Base-by-base conservation (phyloP, 345 rosid genomes). In the Citrus sinensis region DNA sequence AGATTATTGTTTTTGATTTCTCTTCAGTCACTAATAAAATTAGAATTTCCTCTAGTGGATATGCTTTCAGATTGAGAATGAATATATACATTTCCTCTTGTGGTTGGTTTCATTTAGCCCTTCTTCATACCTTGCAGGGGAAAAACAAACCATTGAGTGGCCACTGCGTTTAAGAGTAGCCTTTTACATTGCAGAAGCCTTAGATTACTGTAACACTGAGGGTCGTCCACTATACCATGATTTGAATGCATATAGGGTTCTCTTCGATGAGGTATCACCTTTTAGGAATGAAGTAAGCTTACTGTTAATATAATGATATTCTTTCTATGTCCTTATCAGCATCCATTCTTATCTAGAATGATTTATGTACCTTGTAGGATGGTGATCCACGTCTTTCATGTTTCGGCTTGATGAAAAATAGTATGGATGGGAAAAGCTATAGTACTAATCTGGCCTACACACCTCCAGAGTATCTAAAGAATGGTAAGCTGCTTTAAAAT, bases 121-220 rank as follows among this genome's bases (percentile, higher is more conserved):
- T 75, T 80, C 59, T 71, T 83, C 70, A 63, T 80, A 37, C 73
- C 79, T 76, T 19, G 62, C 93, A 97, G 99, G 92, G 93, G 98
- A 97, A 83, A 97, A 83, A 81, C 98, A 94, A 88, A 94, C 98
- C 24, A 90, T 94, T 19, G 96, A 89, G 76, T 94, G 99, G 98
- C 93, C 97, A 17, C 90, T 97, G 97, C 94, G 98, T 76, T 86
- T 97, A 77, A 87, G 98, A 87, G 99, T 94, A 72, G 98, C 97
- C 75, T 87, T 81, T 77, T 90, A 86, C 87, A 92, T 94, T 30
- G 98, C 98, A 37, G 98, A 92, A 87, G 98, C 98, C 79, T 88
- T 94, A 79, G 96, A 94, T 86, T 93, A 93, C 87, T 94, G 93
- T 86, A 87, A 89, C 72, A 86, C 86, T 0, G 89, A 91, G 81